These are phyloP conservation scores for Moricandia arvensis DNA, from an alignment of 345 rosid genomes.

Conservation along the genomic window DNA sequence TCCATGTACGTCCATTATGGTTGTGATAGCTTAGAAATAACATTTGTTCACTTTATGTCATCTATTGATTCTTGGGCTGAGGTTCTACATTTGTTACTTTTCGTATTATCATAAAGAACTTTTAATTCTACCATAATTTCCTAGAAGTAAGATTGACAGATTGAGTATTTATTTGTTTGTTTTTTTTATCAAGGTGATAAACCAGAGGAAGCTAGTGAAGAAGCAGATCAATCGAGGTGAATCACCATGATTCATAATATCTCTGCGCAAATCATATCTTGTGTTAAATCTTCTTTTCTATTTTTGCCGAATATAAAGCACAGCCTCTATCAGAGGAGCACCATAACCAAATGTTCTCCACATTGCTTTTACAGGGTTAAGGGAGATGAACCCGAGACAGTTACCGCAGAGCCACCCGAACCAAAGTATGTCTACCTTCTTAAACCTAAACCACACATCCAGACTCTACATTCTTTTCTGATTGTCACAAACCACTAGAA, in stretches of 20 bases:
- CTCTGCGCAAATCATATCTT: neutral
- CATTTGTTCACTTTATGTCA: neutral
- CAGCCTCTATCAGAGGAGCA: neutral
- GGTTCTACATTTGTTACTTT: neutral
- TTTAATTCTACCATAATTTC: neutral
- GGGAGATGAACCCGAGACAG: constrained; percentile 22
- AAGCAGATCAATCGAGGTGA: constrained; percentile 45
- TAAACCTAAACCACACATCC: neutral
- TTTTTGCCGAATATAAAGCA: neutral
- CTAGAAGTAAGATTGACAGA: neutral
- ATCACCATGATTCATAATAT: neutral
- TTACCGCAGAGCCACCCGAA: constrained; percentile 21
- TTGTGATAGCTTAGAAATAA: neutral
- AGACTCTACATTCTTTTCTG: neutral
- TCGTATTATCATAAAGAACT: neutral
- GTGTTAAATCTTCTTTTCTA: neutral
- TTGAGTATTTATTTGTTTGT: neutral
- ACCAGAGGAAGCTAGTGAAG: constrained; percentile 43
- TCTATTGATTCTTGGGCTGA: neutral
- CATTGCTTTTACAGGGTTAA: constrained; percentile 30
- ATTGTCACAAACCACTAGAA: neutral
- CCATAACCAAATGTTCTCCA: constrained; percentile 4
- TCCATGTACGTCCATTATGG: neutral
- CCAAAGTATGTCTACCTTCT: constrained; percentile 29
- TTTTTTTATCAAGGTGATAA: constrained; percentile 57